These are phyloP conservation scores for Aspergillus bridgeri DNA, from an alignment of 495 filamentous ascomycete genomes.

Conservation along the genomic window DNA sequence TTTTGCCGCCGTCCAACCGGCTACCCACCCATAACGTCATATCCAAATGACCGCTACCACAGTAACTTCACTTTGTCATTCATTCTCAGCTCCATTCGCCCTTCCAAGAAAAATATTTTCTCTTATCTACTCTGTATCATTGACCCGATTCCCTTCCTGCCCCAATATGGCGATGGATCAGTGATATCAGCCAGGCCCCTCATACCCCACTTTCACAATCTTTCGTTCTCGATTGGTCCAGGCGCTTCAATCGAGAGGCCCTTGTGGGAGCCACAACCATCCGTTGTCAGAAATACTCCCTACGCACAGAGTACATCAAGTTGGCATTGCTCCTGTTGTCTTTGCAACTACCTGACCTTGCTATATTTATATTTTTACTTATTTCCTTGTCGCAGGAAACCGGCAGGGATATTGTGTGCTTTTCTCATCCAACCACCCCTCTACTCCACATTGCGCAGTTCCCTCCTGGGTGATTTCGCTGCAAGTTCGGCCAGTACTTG, in stretches of 20 bases:
- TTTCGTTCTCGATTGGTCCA: constrained; percentile 18
- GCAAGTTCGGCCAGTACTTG: not conserved
- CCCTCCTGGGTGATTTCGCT: not conserved
- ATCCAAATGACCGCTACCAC: constrained; percentile 16
- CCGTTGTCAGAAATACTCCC: constrained; percentile 16
- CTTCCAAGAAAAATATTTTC: constrained; percentile 8
- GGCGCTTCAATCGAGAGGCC: constrained; percentile 13
- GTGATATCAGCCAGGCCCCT: constrained; percentile 28
- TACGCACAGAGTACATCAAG: constrained; percentile 6
- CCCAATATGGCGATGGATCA: constrained; percentile 27
- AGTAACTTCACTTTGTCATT: not conserved
- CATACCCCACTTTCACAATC: constrained; percentile 17
- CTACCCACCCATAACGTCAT: constrained; percentile 31
- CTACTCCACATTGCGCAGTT: not conserved
- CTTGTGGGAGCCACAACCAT: constrained; percentile 8
- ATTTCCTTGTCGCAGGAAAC: not conserved
- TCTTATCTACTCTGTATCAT: constrained; percentile 16
- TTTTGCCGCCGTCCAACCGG: constrained; percentile 18
- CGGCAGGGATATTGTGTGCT: not conserved
- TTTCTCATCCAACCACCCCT: too few species aligned
- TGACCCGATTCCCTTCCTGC: constrained; percentile 11
- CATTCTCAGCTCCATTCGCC: constrained; percentile 18
- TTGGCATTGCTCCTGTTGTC: constrained; percentile 18
- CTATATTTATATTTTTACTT: not conserved
- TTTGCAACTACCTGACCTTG: constrained; percentile 4